Base-by-base conservation (phyloP, 805 yeast species). In the Suhomyces canberraensis region DNA sequence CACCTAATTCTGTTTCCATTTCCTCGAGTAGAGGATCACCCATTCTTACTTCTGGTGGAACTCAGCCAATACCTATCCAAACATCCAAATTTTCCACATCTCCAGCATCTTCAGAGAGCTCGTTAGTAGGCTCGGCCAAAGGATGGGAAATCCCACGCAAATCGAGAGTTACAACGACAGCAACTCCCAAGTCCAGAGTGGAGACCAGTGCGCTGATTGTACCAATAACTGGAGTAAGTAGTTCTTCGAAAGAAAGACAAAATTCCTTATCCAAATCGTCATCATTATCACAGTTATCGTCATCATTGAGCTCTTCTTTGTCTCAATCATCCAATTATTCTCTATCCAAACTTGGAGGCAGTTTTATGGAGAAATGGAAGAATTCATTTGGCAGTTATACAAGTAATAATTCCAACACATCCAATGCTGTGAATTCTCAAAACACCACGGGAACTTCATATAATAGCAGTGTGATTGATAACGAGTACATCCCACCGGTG, bases 71-170 rank as follows among this genome's bases (percentile, higher is more conserved):
- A n/a, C 31, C 39, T 4, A 36, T 30, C n/a, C 33, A 31, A 9
- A 20, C 22, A 20, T 19, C 22, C n/a, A 35, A 35, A 18, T 11
- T 5, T 13, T 16, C 30, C 4, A 15, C 8, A 14, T 13, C 18
- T 11, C 16, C 39, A 2, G 31, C 17, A 16, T 35, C 39, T 8
- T 31, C 39, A 6, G 39, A 37, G 6, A 33, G 27, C 19, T 40
- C 44, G 3, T 46, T 45, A 20, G 39, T 40, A 11, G 29, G 39
- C 4, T 61, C 69, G 3, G 36, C 39, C 1, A 63, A 60, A 43
- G 76, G 77, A 2, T 74, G 78, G 78, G 76, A 69, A 37, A 69
- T 73, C 11, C 70, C 72, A 1, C 51, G 51, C 11, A 66, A 66
- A 40, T 48, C 69, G n/a, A 36, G 52, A 11, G 56, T 63, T 4